Percentiles rank a stretch among this genome's conserved stretches.
Conservation (phyloP, 2,329 filamentous ascomycete species). For the Didymella keratinophila region DNA sequence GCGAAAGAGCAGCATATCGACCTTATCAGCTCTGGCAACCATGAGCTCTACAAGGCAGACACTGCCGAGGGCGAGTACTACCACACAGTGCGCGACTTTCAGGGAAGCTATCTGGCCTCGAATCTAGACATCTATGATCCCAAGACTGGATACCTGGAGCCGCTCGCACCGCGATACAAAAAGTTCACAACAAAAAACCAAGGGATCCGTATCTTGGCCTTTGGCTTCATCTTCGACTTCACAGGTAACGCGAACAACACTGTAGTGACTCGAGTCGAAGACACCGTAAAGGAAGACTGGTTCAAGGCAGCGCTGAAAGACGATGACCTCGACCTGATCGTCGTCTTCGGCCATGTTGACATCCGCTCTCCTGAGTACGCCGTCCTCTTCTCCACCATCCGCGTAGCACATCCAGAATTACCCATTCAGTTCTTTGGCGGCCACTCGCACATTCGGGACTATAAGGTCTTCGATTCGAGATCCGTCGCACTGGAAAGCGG, state of each 20-base stretch:
- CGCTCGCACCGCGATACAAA: conserved; percentile 82
- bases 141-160: conserved; percentile 72
- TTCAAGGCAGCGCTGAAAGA: conserved; percentile 86
- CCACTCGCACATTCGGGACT: conserved; percentile 88
- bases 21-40: conserved; percentile 86
- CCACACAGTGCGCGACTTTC: conserved; percentile 83
- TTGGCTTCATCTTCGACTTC: conserved; percentile 97
- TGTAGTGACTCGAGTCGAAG: conserved; percentile 77
- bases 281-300: conserved; percentile 85
- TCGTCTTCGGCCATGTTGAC: conserved; percentile 86
- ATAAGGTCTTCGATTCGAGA: conserved; percentile 77
- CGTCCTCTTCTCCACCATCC: conserved; percentile 78
- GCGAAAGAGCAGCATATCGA: conserved; percentile 84
- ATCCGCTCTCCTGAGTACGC: conserved; percentile 82
- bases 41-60: conserved; percentile 87
- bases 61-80: conserved; percentile 81
- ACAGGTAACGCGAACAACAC: conserved; percentile 91
- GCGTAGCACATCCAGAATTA: conserved; percentile 76
- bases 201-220: conserved; percentile 81
- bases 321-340: conserved; percentile 80
- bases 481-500: conserved; percentile 85
- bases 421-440: conserved; percentile 94
- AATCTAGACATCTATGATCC: conserved; percentile 89
- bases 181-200: conserved; percentile 93
- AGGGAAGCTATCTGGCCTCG: conserved; percentile 82